phyloP scores from a whole-genome alignment of 108 stramenopile genomes.

The Nitzschia sp. region DNA sequence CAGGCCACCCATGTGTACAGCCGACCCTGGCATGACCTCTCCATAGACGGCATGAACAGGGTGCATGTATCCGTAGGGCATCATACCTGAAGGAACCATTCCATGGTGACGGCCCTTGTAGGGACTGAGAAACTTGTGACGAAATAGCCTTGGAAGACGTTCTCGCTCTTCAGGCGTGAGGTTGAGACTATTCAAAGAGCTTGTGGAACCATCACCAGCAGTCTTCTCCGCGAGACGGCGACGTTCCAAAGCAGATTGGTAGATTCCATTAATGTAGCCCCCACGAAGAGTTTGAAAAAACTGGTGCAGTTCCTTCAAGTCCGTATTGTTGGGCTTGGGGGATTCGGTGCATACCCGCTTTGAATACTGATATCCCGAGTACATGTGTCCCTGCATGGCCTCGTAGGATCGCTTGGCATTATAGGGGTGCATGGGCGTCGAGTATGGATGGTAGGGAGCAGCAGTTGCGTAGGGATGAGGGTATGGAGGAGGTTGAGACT shows the following conservation, averaged over 20 bases:
- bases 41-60: slow-evolving; percentile 18
- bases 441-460: slow-evolving; percentile 1
- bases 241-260: slow-evolving; percentile 68
- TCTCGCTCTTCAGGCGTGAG: slow-evolving; percentile 50
- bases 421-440: slow-evolving; percentile 18
- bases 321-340: slow-evolving; percentile 30
- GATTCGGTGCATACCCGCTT: slow-evolving; percentile 16
- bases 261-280: slow-evolving; percentile 71
- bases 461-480: background rate
- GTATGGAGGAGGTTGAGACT: background rate
- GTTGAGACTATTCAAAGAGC: slow-evolving; percentile 55
- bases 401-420: slow-evolving; percentile 17
- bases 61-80: slow-evolving; percentile 23
- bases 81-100: background rate
- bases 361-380: slow-evolving; percentile 5
- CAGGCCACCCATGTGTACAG: background rate
- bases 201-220: slow-evolving; percentile 27
- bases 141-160: slow-evolving; percentile 50
- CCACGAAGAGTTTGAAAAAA: slow-evolving; percentile 67
- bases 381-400: slow-evolving; percentile 13
- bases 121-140: slow-evolving; percentile 7
- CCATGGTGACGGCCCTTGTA: slow-evolving; percentile 1
- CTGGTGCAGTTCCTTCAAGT: slow-evolving; percentile 43
- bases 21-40: slow-evolving; percentile 4
- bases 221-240: slow-evolving; percentile 65